Conservation (phyloP, 1,284 basidiomycete genomes). For the Malassezia slooffiae region DNA sequence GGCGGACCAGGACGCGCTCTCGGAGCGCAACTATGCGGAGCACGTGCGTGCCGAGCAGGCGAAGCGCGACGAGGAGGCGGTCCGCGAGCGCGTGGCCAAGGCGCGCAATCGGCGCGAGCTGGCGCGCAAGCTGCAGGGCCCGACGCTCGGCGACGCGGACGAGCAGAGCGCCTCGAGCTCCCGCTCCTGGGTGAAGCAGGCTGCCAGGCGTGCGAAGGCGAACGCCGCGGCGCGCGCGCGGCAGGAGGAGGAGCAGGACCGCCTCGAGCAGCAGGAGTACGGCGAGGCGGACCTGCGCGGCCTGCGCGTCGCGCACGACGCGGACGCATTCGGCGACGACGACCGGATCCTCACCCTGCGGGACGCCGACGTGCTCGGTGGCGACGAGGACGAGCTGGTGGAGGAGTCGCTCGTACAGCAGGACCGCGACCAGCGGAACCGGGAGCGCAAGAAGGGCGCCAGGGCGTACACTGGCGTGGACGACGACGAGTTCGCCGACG, state of each 20-base stretch:
- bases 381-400: constrained; percentile 91
- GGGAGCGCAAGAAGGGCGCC: constrained; percentile 76
- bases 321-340: constrained; percentile 63
- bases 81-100: constrained; percentile 46
- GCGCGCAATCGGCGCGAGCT: constrained; percentile 77
- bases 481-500: constrained; percentile 69
- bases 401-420: constrained; percentile 83
- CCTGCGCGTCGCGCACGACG: constrained; percentile 87
- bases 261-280: constrained; percentile 58
- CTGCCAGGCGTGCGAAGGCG: constrained; percentile 76
- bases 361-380: constrained; percentile 86
- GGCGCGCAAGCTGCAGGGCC: constrained; percentile 73
- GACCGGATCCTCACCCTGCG: constrained; percentile 90
- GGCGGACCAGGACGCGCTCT: constrained; percentile 47
- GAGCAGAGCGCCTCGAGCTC: constrained; percentile 48
- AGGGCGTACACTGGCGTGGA: constrained; percentile 89
- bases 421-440: constrained; percentile 64
- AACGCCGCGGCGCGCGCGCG: constrained; percentile 64
- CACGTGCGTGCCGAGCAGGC: constrained; percentile 60
- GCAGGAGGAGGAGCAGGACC: constrained; percentile 53
- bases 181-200: constrained; percentile 75
- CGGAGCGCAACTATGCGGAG: constrained; percentile 25
- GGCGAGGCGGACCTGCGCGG: constrained; percentile 63
- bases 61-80: constrained; percentile 58
- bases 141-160: constrained; percentile 67